Evolutionary conservation across 2,329 filamentous ascomycete species (phyloP).

Genomic region (Rhynchosporium secalis): DNA sequence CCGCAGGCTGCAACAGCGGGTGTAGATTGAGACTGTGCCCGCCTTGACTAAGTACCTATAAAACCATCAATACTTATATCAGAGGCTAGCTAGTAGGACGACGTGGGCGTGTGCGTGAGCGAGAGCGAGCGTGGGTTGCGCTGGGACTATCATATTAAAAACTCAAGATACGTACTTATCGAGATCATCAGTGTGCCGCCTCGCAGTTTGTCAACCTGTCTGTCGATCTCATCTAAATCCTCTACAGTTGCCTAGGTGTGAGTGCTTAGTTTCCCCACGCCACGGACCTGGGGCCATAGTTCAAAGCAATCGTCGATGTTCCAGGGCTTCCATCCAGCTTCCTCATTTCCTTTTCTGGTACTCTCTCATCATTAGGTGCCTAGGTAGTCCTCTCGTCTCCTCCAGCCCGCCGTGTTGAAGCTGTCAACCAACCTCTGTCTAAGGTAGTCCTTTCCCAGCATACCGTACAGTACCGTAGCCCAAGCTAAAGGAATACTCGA

Average conservation of each 20-base stretch:
- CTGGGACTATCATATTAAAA: too few species aligned
- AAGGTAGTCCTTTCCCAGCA: neutral
- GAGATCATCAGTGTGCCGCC: too few species aligned
- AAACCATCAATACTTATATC: too few species aligned
- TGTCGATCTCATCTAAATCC: too few species aligned
- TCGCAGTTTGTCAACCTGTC: too few species aligned
- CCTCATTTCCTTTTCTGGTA: neutral
- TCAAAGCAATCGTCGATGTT: neutral
- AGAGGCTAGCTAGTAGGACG: too few species aligned
- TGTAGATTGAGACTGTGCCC: too few species aligned
- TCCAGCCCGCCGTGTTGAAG: neutral
- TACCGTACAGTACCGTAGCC: neutral
- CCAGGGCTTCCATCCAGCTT: conserved; percentile 1
- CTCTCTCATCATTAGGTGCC: neutral
- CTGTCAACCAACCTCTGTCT: neutral
- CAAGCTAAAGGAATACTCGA: neutral
- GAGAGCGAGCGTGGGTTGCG: too few species aligned
- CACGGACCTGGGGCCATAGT: neutral
- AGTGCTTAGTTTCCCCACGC: neutral
- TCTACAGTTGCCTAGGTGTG: too few species aligned
- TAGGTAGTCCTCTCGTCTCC: neutral
- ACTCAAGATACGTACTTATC: too few species aligned
- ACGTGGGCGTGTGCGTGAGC: too few species aligned
- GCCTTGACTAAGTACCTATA: too few species aligned
- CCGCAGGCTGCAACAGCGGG: neutral